Base-by-base conservation (phyloP, 108 stramenopile genomes). In the Fistulifera pelliculosa region DNA sequence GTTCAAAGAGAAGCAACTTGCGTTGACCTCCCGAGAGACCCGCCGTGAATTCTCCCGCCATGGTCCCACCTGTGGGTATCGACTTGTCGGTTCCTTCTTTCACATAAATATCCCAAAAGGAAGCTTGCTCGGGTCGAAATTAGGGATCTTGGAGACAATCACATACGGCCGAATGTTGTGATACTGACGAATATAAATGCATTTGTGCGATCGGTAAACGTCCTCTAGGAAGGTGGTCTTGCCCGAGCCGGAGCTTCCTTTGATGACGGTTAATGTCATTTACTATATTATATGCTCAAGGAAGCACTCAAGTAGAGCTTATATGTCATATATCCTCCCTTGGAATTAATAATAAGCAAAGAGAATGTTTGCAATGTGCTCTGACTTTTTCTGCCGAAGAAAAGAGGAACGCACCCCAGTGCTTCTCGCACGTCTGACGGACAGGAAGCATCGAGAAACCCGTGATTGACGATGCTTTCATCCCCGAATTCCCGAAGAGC, bases 151-250 rank as follows among this genome's bases (percentile, higher is more conserved):
- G 1, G 53, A 55, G 47, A 83, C 81, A 0, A 47, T 41, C 18
- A 83, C 66, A 54, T 70, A 83, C 1, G 77, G 81, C 13, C 81
- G 75, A 14, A 83, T 45, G 57, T 70, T 74, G 56, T 83, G 81
- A 38, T 83, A 79, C 52, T 83, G 81, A 8, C 76, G 71, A 41
- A 83, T 79, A 66, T 83, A 83, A 47, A 64, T 76, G 63, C 81
- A 83, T 58, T 76, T 79, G 62, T 76, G 70, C 16, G 53, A 53
- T 53, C 75, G 77, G 62, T 70, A 59, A 3, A 78, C 71, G 64
- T 83, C 81, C 35, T 81, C 69, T 16, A 81, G 61, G 49, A 81
- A 81, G 18, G 80, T 83, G 0, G 76, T 83, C 60, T 79, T 80
- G 38, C 80, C 80, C 1, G 40, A 44, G 21, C 69, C 69, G 15